phyloP scores from a whole-genome alignment of 148 eudicot genomes.

The Camellia granthamiana region DNA sequence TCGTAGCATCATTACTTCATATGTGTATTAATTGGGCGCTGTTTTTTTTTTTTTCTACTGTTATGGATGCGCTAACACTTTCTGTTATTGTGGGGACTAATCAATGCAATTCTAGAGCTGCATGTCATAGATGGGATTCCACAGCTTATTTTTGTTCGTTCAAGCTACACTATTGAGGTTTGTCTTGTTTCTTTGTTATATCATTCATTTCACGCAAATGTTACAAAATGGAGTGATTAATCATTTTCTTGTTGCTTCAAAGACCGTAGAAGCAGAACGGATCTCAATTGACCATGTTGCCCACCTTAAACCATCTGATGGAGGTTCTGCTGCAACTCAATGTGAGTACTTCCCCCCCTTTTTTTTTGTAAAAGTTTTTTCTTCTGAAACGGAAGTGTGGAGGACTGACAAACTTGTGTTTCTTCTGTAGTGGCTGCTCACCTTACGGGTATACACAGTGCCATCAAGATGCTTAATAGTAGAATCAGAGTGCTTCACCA shows the following conservation, averaged over 20 bases:
- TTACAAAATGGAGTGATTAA: conserved; percentile 6
- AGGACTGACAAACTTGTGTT: background rate
- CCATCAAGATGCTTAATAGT: conserved; percentile 95
- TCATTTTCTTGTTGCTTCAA: conserved; percentile 20
- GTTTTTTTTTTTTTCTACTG: background rate
- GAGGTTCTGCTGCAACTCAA: conserved; percentile 98
- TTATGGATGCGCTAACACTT: conserved; percentile 11
- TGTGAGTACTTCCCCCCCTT: conserved; percentile 41
- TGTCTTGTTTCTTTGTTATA: conserved; percentile 7
- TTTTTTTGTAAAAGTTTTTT: background rate
- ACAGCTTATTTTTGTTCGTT: conserved; percentile 78
- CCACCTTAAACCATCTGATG: conserved; percentile 96
- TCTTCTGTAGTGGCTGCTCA: conserved; percentile 87
- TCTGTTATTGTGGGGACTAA: conserved; percentile 7
- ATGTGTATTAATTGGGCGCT: background rate
- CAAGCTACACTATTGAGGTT: conserved; percentile 95
- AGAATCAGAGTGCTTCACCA: conserved; percentile 88
- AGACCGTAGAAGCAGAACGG: conserved; percentile 98
- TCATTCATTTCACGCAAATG: conserved; percentile 1
- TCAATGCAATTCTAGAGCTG: conserved; percentile 52
- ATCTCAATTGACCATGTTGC: conserved; percentile 99
- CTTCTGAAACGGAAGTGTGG: background rate
- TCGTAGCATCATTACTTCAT: background rate
- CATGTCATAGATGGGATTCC: conserved; percentile 92
- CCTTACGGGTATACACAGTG: conserved; percentile 91